phyloP scores from a whole-genome alignment of 176 grass and related monocot genomes.

The Echinochloa phyllopogon region DNA sequence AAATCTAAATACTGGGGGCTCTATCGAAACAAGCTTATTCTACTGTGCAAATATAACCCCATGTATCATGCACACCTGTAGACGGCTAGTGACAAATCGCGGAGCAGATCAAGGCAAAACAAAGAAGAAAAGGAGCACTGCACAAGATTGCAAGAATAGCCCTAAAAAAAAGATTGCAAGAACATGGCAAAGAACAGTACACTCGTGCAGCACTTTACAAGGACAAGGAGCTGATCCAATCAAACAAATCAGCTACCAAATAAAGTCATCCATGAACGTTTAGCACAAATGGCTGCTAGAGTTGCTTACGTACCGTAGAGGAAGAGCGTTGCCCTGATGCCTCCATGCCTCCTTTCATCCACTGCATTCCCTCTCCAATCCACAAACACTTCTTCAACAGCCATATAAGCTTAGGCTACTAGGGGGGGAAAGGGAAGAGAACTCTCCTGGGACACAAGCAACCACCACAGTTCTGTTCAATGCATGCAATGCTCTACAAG shows the following conservation, averaged over 20 bases:
- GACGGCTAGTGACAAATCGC: not conserved
- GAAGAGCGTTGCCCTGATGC: constrained; percentile 52
- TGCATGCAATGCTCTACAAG: not conserved
- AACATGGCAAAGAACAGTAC: not conserved
- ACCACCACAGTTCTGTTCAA: not conserved
- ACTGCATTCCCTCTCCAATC: constrained; percentile 49
- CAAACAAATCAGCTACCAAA: too few relatives aligned
- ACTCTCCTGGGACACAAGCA: not conserved
- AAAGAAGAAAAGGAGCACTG: not conserved
- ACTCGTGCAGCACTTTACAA: too few relatives aligned
- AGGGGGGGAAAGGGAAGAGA: not conserved
- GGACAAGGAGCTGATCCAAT: too few relatives aligned
- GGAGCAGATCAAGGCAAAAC: not conserved
- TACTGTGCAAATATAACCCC: not conserved
- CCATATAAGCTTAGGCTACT: constrained; percentile 7
- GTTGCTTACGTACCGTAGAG: constrained; percentile 46
- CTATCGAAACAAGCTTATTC: not conserved
- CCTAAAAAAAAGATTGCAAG: not conserved
- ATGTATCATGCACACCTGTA: not conserved
- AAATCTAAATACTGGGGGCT: too few relatives aligned
- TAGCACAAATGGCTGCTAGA: not conserved
- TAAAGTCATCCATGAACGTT: not conserved
- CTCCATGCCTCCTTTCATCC: constrained; percentile 50
- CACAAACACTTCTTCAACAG: constrained; percentile 8
- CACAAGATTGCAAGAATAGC: not conserved